Evolutionary conservation across 352 stramenopile species (phyloP), one percentile per base, ranked within the genome.

Genomic region (Phytophthora colocasiae): DNA sequence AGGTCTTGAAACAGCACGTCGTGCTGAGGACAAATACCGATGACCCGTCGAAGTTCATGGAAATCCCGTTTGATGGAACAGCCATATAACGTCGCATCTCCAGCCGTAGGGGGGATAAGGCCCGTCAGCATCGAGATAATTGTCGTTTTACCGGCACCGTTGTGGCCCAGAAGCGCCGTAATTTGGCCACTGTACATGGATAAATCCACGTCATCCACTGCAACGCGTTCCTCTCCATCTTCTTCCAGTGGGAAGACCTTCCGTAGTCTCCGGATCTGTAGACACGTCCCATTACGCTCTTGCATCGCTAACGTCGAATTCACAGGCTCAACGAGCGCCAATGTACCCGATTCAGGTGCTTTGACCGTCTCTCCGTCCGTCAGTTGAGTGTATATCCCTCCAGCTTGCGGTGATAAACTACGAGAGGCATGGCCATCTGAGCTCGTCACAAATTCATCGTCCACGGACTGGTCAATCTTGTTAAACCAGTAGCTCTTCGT

Each of bases 1-100:
- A 99, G 74, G 17, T 97, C 74, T 24, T 91, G 85, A 62, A 97
- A 98, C 0, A 99, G 75, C 38, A 98, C 96, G 71, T 99, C 96
- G 68, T 99, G 95, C 75, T 99, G 97, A 6, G 97, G 88, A 66
- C 97, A 99, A 49, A 99, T 92, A 41, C 96, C 96, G 57, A 98
- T 90, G 49, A 97, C 81, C 51, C 96, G 71, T 6, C 97, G 91
- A 11, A 99, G 81, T 27, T 88, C 69, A 27, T 84, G 52, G 64
- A 99, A 90, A 51, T 99, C 76, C 17, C 74, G 40, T 46, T 63
- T 68, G 11, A 97, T 80, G 5, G 87, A 95, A 4, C 78, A 77
- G 5, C 92, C 92, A 22, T 82, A 79, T 17, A 98, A 55, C 11
- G 65, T 83, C 2, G 87, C 92, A 46, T 93, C 78, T 46, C 91